Evolutionary conservation across 805 yeast genomes (phyloP), one percentile per base, ranked within the genome.

Genomic region (Naumovozyma baii): DNA sequence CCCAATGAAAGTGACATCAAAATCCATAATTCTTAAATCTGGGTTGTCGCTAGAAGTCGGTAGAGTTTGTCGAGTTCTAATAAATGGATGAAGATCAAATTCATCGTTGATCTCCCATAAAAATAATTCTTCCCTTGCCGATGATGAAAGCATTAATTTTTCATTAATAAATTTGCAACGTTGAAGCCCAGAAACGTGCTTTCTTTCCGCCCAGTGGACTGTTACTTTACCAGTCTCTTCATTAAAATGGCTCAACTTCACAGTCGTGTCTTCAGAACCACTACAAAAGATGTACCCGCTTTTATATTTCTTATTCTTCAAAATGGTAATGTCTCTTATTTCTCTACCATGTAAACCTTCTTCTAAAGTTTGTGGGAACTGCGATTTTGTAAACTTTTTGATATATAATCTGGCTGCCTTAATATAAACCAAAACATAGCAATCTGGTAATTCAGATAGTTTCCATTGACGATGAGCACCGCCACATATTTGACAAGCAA

Each of bases 341-440:
- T 92, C 98, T 46, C 97, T 72, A 1, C 98, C 98, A 59, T 92
- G 97, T 1, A 85, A 70, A 0, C 96, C 96, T 8, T 69, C 63
- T 28, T 65, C 65, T 18, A 80, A 51, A 7, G 67, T 44, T 18
- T 59, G 54, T 3, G 66, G 64, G 3, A 48, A 40, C 1, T 30
- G 14, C 1, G 56, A 46, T 28, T 46, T 48, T 28, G 54, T 49
- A 42, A 59, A 61, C 45, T 42, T 49, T 39, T 69, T 67, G 17
- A 73, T 49, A 37, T 62, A 60, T 31, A 80, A 55, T 14, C 64
- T 59, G 3, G 80, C 68, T 18, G 79, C 71, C 55, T 77, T 76
- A 10, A 83, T 75, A 54, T 75, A 83, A 17, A 69, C 63, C 46
- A 85, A 74, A 34, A 70, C 64, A 46, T 59, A 71, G 10, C 52